Conservation (phyloP, 306 rosid genomes). For the Oxytropis ochrocephala region DNA sequence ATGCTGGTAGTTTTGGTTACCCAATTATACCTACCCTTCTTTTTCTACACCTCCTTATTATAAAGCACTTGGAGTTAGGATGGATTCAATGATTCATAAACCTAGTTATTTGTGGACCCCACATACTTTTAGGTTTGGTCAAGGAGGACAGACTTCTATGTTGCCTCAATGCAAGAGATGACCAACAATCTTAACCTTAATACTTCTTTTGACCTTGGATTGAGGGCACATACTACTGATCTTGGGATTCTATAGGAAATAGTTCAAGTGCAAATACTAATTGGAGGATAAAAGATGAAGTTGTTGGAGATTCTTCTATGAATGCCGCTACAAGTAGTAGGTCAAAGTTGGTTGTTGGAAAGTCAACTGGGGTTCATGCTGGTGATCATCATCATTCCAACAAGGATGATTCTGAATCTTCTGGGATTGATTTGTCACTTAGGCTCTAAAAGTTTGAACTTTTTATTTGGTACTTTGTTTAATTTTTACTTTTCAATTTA, state of each 20-base stretch:
- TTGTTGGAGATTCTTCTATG: neutral
- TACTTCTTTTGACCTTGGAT: neutral
- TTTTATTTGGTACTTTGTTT: no score
- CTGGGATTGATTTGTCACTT: constrained; percentile 49
- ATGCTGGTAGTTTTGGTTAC: constrained; percentile 7
- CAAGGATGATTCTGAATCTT: neutral
- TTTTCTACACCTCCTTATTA: neutral
- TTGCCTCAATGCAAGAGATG: neutral
- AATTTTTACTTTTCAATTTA: no score
- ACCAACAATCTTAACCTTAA: neutral
- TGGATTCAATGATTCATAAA: no score
- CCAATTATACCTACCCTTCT: constrained; percentile 35
- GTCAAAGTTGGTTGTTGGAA: neutral
- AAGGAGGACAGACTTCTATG: neutral
- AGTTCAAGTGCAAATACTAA: neutral
- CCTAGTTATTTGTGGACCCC: no score
- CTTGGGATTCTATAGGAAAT: neutral
- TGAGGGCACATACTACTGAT: neutral
- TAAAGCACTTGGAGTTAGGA: no score
- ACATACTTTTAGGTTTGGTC: constrained; percentile 7
- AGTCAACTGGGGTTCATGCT: neutral
- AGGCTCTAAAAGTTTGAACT: constrained; percentile 46
- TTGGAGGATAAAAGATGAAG: neutral
- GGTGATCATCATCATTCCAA: neutral
- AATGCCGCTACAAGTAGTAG: no score